Evolutionary conservation across 345 rosid species (phyloP).

Genomic region (Dimocarpus longan): DNA sequence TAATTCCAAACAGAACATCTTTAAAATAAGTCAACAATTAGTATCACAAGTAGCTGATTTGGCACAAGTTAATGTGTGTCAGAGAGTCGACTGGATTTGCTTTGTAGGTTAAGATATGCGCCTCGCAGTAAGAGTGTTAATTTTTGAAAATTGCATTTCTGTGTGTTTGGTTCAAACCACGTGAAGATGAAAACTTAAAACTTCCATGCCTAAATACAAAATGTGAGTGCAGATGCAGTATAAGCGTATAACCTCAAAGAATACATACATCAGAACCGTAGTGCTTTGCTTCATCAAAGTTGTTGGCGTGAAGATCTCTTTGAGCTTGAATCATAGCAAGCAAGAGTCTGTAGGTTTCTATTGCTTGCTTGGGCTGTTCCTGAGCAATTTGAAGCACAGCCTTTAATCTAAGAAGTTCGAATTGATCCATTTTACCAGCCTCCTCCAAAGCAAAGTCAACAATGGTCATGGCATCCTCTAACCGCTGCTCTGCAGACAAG

Average conservation of each 20-base stretch:
- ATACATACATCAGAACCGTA: conserved; percentile 48
- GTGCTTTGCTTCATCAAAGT: conserved; percentile 28
- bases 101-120: background rate
- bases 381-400: conserved; percentile 79
- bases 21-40: background rate
- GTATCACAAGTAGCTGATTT: background rate
- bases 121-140: background rate
- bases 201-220: background rate
- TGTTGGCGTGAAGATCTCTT: conserved; percentile 50
- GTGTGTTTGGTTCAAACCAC: background rate
- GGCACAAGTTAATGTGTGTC: background rate
- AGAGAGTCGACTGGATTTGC: background rate
- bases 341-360: conserved; percentile 80
- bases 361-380: conserved; percentile 83
- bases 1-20: background rate
- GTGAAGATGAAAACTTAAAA: background rate
- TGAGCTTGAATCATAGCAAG: conserved; percentile 78
- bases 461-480: conserved; percentile 71
- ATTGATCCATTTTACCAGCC: conserved; percentile 59
- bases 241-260: background rate
- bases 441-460: conserved; percentile 79
- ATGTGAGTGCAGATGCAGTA: background rate
- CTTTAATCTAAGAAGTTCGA: conserved; percentile 79
- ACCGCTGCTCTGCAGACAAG: conserved; percentile 71
- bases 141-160: background rate